phyloP scores from a whole-genome alignment of 1,284 basidiomycete species.

The Cryptococcus amylolentus region DNA sequence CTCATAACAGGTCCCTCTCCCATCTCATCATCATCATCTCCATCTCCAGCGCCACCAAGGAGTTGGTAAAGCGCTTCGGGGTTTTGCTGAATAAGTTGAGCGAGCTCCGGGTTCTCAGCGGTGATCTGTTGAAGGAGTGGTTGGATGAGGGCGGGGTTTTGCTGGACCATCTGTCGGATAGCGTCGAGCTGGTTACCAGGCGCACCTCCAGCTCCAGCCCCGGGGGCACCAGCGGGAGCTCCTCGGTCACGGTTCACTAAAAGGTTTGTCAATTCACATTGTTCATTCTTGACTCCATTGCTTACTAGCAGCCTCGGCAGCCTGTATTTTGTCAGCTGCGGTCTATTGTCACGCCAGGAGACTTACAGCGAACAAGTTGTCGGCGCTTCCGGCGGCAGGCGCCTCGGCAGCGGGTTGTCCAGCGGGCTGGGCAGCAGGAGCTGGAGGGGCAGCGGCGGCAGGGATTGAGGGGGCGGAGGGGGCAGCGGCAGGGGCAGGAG shows the following conservation, averaged over 20 bases:
- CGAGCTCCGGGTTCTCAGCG: conserved; percentile 67
- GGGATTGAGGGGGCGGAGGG: conserved; percentile 27
- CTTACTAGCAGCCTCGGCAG: conserved; percentile 48
- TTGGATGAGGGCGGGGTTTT: conserved; percentile 75
- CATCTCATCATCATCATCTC: conserved; percentile 51
- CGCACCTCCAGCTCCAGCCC: conserved; percentile 48
- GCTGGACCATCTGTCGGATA: conserved; percentile 58
- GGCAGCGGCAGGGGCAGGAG: conserved; percentile 41
- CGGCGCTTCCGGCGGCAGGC: conserved; percentile 46
- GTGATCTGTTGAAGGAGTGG: conserved; percentile 79
- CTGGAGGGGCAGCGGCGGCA: conserved; percentile 47
- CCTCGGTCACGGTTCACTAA: conserved; percentile 47
- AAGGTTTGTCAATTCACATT: neutral
- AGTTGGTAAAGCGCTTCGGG: conserved; percentile 68
- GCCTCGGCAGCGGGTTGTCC: conserved; percentile 42
- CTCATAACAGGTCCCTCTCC: conserved; percentile 66
- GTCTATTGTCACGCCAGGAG: neutral
- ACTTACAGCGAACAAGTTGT: conserved; percentile 51
- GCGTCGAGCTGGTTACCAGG: conserved; percentile 63
- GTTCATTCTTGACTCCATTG: neutral
- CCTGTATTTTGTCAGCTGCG: conserved; percentile 14
- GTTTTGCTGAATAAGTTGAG: conserved; percentile 62
- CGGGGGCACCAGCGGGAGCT: conserved; percentile 43
- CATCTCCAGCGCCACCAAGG: conserved; percentile 51
- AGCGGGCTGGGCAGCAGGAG: conserved; percentile 47